Percentiles rank a stretch among this genome's conserved stretches.
Conservation (phyloP, 352 stramenopile species). For the Globisporangium barbulae region DNA sequence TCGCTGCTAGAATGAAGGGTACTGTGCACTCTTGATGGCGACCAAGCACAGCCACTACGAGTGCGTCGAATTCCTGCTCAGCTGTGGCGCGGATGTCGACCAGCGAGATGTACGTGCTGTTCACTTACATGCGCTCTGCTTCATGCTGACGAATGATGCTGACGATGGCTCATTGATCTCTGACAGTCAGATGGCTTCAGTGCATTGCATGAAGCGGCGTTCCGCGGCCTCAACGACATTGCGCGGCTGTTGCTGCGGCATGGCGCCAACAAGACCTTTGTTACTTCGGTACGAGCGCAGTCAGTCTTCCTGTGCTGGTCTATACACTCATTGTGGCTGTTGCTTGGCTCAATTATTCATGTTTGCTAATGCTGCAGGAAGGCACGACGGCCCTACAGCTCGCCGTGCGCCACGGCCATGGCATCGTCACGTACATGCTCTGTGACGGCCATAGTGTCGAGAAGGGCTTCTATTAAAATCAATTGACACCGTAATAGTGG, state of each 20-base stretch:
- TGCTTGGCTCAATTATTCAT: not conserved
- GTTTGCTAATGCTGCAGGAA: conserved; percentile 29
- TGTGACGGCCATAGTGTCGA: conserved; percentile 46
- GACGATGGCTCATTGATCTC: not conserved
- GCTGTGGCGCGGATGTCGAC: conserved; percentile 50
- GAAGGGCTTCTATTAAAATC: conserved; percentile 55
- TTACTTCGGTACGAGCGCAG: conserved; percentile 34
- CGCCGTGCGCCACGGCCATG: conserved; percentile 61
- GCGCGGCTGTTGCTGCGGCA: conserved; percentile 47
- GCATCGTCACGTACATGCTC: conserved; percentile 57
- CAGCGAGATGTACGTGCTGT: conserved; percentile 44
- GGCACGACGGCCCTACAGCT: conserved; percentile 61
- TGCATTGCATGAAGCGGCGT: conserved; percentile 65
- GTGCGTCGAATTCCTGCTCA: conserved; percentile 51
- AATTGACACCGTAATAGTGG: conserved; percentile 1
- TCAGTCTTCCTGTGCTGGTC: too few species aligned
- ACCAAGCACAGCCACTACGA: conserved; percentile 52
- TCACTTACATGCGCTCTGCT: not conserved
- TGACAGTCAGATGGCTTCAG: conserved; percentile 66
- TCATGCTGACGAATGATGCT: not conserved
- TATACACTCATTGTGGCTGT: too few species aligned
- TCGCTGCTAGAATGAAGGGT: conserved; percentile 47
- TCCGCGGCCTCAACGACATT: conserved; percentile 58
- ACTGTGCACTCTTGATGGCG: conserved; percentile 51
- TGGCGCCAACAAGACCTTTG: conserved; percentile 53